Percentiles rank a stretch among this genome's conserved stretches.
Evolutionary conservation across 805 yeast species (phyloP).

Genomic region (Debaryomyces maramus): DNA sequence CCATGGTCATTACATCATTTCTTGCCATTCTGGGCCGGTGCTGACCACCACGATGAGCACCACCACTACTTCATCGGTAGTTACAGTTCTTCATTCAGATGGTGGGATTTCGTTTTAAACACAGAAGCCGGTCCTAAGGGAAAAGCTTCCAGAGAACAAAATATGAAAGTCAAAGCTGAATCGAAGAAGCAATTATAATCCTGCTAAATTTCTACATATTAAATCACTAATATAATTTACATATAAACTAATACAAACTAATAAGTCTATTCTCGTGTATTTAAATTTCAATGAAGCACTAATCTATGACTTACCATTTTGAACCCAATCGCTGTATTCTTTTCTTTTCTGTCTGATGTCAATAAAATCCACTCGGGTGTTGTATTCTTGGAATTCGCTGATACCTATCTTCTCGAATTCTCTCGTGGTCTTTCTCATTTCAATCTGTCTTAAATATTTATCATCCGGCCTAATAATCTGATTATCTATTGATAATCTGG

Average conservation of each 20-base stretch:
- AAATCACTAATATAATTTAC: too few relatives aligned
- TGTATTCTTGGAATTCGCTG: slow-evolving; percentile 47
- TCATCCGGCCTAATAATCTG: slow-evolving; percentile 28
- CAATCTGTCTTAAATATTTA: slow-evolving; percentile 46
- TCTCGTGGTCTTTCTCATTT: slow-evolving; percentile 45
- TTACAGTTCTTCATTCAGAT: slow-evolving; percentile 57
- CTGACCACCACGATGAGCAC: slow-evolving; percentile 61
- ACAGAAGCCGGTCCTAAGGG: slow-evolving; percentile 60
- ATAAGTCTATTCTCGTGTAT: too few relatives aligned
- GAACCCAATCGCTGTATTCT: slow-evolving; percentile 41
- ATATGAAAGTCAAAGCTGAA: slow-evolving; percentile 44
- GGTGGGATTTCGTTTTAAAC: slow-evolving; percentile 54
- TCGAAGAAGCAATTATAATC: slow-evolving; percentile 1
- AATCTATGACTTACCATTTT: slow-evolving; percentile 3
- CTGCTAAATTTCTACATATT: too few relatives aligned
- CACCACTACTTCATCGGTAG: slow-evolving; percentile 61
- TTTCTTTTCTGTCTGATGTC: slow-evolving; percentile 47
- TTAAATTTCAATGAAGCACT: too few relatives aligned
- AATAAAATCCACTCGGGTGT: slow-evolving; percentile 52
- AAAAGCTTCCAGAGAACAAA: slow-evolving; percentile 46
- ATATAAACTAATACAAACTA: not conserved
- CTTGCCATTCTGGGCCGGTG: slow-evolving; percentile 67
- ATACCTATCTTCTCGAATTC: slow-evolving; percentile 49
- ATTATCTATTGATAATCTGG: slow-evolving; percentile 22
- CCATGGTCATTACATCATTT: slow-evolving; percentile 59